These are phyloP conservation scores for Leccinum arenicola DNA, from an alignment of 768 basidiomycete genomes.

Conservation along the genomic window DNA sequence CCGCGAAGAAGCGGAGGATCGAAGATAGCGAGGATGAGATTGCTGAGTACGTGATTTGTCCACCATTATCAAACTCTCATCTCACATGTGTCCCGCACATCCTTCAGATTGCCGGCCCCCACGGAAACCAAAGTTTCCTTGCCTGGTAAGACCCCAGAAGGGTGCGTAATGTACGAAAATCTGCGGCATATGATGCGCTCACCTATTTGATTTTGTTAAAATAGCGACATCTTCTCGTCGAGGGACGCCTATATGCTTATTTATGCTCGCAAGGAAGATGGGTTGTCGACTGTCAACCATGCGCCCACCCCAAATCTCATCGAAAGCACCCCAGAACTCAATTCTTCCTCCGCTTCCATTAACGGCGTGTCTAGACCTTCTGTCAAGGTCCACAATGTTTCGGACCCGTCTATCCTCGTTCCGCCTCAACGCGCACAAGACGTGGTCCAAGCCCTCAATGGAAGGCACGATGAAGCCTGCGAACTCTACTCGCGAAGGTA, in stretches of 20 bases:
- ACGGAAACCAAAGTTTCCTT: constrained; percentile 22
- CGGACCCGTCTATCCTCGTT: constrained; percentile 25
- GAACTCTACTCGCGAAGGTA: constrained; percentile 47
- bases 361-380: constrained; percentile 20
- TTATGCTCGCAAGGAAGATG: constrained; percentile 55
- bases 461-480: constrained; percentile 51
- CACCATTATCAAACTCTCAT: constrained; percentile 19
- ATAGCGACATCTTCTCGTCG: constrained; percentile 56
- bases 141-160: constrained; percentile 43
- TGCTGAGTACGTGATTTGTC: constrained; percentile 26
- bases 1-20: constrained; percentile 49
- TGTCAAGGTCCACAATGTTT: constrained; percentile 6
- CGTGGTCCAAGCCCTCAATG: constrained; percentile 55
- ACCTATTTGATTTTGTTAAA: constrained; percentile 20
- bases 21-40: constrained; percentile 60
- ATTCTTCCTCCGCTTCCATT: constrained; percentile 14
- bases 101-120: constrained; percentile 21
- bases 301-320: constrained; percentile 15
- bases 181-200: constrained; percentile 40
- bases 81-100: constrained; percentile 6
- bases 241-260: constrained; percentile 96
- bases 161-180: constrained; percentile 76
- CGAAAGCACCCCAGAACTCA: constrained; percentile 16
- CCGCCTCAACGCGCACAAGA: constrained; percentile 57
- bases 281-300: constrained; percentile 11